Evolutionary conservation across 2,329 filamentous ascomycete genomes (phyloP).

Genomic region (Claviceps sp.): DNA sequence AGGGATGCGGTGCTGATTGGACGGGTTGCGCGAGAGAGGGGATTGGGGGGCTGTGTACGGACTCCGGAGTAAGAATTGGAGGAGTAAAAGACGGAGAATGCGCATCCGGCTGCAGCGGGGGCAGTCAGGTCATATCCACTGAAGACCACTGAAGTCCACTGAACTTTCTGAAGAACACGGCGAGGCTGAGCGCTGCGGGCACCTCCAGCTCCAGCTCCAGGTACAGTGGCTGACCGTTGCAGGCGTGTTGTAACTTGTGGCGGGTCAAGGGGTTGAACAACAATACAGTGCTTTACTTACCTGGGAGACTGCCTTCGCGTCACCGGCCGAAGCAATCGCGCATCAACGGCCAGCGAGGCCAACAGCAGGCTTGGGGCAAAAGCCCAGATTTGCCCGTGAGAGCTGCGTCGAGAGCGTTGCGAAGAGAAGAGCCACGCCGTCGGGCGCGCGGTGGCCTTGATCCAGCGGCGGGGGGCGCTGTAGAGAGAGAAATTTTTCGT

Average conservation of each 20-base stretch:
- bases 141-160: too few species aligned
- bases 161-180: too few species aligned
- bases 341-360: neutral
- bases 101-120: neutral
- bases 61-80: neutral
- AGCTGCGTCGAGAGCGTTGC: neutral
- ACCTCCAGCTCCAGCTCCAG: neutral
- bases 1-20: constrained; percentile 4
- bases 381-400: neutral
- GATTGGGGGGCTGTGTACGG: neutral
- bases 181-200: neutral
- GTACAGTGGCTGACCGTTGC: neutral
- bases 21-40: neutral
- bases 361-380: neutral
- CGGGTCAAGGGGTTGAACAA: neutral
- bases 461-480: constrained; percentile 9
- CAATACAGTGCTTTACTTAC: neutral
- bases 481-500: constrained; percentile 21
- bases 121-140: neutral
- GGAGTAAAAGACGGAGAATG: neutral
- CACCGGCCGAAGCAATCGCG: constrained; percentile 1
- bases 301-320: constrained; percentile 1
- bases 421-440: neutral
- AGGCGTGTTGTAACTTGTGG: too few species aligned
- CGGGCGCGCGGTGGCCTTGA: constrained; percentile 9